These are phyloP conservation scores for Trichoderma erinaceum DNA, from an alignment of 495 filamentous ascomycete species.

Conservation along the genomic window DNA sequence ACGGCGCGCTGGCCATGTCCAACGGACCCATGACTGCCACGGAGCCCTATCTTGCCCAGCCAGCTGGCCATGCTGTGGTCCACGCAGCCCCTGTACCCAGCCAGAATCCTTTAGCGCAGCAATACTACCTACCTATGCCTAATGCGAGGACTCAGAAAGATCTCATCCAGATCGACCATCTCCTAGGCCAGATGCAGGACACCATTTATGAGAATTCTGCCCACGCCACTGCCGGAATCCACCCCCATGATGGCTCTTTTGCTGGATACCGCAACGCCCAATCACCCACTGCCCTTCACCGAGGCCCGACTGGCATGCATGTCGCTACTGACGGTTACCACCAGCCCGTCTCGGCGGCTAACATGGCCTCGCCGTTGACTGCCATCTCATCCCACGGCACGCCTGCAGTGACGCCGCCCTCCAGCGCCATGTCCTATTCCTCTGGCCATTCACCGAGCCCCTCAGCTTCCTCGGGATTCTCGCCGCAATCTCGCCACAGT, in stretches of 20 bases:
- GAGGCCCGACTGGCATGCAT: conserved; percentile 49
- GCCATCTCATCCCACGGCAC: conserved; percentile 55
- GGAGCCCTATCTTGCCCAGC: conserved; percentile 40
- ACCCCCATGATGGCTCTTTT: conserved; percentile 52
- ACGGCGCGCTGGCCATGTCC: conserved; percentile 59
- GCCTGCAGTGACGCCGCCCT: conserved; percentile 83
- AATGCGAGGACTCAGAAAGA: conserved; percentile 91
- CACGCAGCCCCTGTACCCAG: conserved; percentile 34
- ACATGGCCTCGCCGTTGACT: conserved; percentile 55
- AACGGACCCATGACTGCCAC: conserved; percentile 52
- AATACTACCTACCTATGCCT: conserved; percentile 73
- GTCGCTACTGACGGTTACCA: conserved; percentile 41
- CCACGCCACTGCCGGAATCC: conserved; percentile 65
- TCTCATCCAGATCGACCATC: conserved; percentile 81
- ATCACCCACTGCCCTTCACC: conserved; percentile 35
- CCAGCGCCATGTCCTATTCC: conserved; percentile 77
- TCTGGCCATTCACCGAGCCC: conserved; percentile 79
- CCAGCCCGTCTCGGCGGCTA: conserved; percentile 42
- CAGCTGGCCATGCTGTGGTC: conserved; percentile 10
- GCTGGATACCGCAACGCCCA: conserved; percentile 14
- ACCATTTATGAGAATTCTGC: conserved; percentile 90
- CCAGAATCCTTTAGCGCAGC: conserved; percentile 52
- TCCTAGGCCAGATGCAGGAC: conserved; percentile 89
- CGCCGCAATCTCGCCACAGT: conserved; percentile 56
- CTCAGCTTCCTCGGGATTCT: conserved; percentile 52